Percentiles rank a stretch among this genome's conserved stretches.
Evolutionary conservation across 2,329 filamentous ascomycete species (phyloP).

Genomic region (Xenoacremonium recifei): DNA sequence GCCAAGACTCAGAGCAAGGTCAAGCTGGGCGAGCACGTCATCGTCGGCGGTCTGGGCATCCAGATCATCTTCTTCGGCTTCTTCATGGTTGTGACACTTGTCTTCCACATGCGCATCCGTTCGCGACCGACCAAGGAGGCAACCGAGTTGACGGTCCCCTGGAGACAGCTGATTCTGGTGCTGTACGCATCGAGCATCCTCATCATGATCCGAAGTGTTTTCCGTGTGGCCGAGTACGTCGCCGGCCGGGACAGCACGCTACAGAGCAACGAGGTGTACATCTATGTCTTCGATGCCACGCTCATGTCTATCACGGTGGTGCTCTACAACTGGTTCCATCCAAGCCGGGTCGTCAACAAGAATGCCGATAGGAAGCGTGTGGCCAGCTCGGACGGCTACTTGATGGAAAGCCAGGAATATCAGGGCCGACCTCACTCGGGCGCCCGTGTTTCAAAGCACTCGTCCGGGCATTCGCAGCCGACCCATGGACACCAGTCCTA

Average conservation of each 20-base stretch:
- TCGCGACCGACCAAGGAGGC: constrained; percentile 15
- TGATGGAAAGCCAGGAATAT: constrained; percentile 21
- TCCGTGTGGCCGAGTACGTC: constrained; percentile 42
- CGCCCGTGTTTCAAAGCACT: too few species aligned
- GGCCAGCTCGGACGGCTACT: constrained; percentile 21
- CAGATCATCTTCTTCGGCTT: constrained; percentile 55
- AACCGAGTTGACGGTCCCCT: constrained; percentile 24
- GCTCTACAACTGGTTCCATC: constrained; percentile 27
- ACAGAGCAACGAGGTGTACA: constrained; percentile 32
- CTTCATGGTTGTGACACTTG: constrained; percentile 46
- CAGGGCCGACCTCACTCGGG: constrained; percentile 1
- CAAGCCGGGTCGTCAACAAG: constrained; percentile 24
- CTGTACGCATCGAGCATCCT: constrained; percentile 28
- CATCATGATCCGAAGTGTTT: constrained; percentile 41
- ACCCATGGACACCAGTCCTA: too few species aligned
- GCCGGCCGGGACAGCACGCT: constrained; percentile 33
- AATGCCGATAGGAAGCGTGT: constrained; percentile 16
- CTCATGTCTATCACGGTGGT: constrained; percentile 31
- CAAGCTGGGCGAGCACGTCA: constrained; percentile 44
- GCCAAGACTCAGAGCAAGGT: constrained; percentile 24
- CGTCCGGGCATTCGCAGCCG: too few species aligned
- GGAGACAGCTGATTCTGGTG: constrained; percentile 27
- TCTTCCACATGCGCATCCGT: constrained; percentile 42
- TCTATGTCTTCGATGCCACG: constrained; percentile 38
- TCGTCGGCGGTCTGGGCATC: constrained; percentile 51